Percentiles rank a stretch among this genome's conserved stretches.
These are phyloP conservation scores for Puccinia novopanici DNA, from an alignment of 1,284 basidiomycete genomes.

Conservation along the genomic window DNA sequence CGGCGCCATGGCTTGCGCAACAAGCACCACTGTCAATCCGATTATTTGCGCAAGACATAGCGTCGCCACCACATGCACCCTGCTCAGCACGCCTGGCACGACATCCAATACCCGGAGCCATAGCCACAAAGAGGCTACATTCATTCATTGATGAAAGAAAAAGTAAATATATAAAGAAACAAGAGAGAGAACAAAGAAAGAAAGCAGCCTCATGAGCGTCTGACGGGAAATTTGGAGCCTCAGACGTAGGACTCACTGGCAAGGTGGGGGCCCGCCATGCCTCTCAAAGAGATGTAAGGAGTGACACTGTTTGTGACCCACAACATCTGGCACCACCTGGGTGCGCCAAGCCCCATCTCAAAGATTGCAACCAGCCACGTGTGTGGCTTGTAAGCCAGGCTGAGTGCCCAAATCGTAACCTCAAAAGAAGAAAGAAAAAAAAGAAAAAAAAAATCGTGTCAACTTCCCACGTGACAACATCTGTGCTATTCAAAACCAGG, in stretches of 20 bases:
- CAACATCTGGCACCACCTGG: conserved; percentile 84
- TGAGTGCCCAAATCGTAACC: conserved; percentile 70
- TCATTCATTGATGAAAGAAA: conserved; percentile 55
- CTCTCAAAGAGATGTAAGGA: conserved; percentile 87
- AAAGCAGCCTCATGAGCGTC: not conserved
- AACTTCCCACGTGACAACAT: too few relatives aligned
- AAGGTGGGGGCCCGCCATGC: conserved; percentile 77
- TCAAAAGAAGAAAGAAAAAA: not conserved
- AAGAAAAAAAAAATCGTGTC: too few relatives aligned
- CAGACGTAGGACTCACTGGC: conserved; percentile 31
- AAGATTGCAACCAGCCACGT: conserved; percentile 93
- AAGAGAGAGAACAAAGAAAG: conserved; percentile 39
- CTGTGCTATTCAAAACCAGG: not conserved
- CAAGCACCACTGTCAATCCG: conserved; percentile 72
- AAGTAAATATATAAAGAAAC: too few relatives aligned
- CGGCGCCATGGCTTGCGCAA: conserved; percentile 80
- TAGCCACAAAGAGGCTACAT: conserved; percentile 76
- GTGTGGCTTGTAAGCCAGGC: conserved; percentile 82
- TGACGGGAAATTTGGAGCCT: not conserved
- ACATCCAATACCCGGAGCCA: conserved; percentile 92
- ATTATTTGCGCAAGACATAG: conserved; percentile 75
- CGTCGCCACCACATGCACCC: conserved; percentile 86
- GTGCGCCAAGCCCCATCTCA: conserved; percentile 85
- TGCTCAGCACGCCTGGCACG: conserved; percentile 84
- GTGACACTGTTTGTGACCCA: conserved; percentile 83